A percentile compares a stretch with the other conserved stretches of the same genome.
These are phyloP conservation scores for Linderniella brevidens DNA, from an alignment of 257 asterid species.

Conservation along the genomic window DNA sequence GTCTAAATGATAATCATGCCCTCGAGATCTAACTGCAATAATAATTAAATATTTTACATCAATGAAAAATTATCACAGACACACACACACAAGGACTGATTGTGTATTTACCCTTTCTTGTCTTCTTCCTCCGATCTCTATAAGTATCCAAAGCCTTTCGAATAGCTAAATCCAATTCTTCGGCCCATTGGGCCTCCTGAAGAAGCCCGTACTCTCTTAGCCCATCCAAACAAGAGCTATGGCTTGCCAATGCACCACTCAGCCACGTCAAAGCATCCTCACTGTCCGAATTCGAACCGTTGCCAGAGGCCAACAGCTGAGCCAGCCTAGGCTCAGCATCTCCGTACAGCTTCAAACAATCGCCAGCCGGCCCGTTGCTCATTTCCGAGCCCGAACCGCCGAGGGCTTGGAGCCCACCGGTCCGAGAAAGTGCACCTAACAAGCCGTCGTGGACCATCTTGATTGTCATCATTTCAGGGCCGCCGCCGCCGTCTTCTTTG, in stretches of 20 bases:
- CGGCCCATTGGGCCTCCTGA: background rate
- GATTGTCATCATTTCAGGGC: no score
- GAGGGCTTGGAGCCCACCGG: background rate
- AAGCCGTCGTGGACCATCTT: background rate
- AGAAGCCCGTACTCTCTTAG: background rate
- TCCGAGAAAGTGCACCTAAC: background rate
- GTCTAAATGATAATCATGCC: background rate
- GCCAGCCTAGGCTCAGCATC: constrained; percentile 3
- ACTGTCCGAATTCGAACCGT: background rate
- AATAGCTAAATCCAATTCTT: background rate
- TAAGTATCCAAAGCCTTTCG: background rate
- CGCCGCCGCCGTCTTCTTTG: no score
- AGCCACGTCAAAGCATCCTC: constrained; percentile 48
- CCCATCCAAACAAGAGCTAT: constrained; percentile 40
- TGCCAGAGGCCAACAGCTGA: background rate
- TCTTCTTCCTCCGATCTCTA: background rate
- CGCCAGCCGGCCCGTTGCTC: background rate
- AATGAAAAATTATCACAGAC: no score
- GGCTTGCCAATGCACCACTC: constrained; percentile 54
- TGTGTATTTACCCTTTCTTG: no score
- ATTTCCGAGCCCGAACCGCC: background rate
- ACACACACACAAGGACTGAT: no score
- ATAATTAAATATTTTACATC: no score
- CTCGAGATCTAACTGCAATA: background rate
- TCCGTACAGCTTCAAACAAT: background rate